A percentile compares a stretch with the other conserved stretches of the same genome.
Evolutionary conservation across 805 yeast species (phyloP).

Genomic region (Starmerella vitae): DNA sequence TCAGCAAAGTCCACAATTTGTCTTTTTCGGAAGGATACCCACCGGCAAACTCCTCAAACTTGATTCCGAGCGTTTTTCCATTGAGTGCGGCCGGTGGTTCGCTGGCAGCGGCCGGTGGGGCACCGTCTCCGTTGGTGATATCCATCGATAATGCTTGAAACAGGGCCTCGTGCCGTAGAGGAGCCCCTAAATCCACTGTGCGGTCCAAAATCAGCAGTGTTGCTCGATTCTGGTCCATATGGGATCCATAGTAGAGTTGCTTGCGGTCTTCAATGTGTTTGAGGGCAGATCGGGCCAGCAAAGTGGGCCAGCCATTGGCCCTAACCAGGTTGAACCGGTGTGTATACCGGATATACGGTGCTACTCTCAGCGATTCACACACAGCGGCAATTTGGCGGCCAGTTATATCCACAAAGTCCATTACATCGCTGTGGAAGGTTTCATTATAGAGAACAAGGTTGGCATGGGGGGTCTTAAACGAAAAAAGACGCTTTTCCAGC

Average conservation of each 20-base stretch:
- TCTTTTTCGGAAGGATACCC: constrained; percentile 49
- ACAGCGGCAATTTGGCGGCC: constrained; percentile 56
- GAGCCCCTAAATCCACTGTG: constrained; percentile 68
- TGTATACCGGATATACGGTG: constrained; percentile 71
- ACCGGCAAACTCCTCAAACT: constrained; percentile 23
- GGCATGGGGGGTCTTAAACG: constrained; percentile 47
- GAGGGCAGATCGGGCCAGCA: constrained; percentile 23
- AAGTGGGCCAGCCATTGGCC: constrained; percentile 48
- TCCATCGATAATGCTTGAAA: constrained; percentile 91
- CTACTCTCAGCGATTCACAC: constrained; percentile 72
- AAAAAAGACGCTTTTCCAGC: constrained; percentile 54
- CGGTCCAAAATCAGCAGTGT: constrained; percentile 70
- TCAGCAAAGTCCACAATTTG: constrained; percentile 54
- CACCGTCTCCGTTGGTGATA: constrained; percentile 27
- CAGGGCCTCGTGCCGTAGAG: constrained; percentile 75
- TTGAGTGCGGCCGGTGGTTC: constrained; percentile 4
- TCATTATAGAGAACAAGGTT: constrained; percentile 63
- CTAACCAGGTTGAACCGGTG: constrained; percentile 28
- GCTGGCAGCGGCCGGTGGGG: constrained; percentile 1
- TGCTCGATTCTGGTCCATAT: constrained; percentile 43
- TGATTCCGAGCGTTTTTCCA: constrained; percentile 11
- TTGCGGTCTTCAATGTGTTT: constrained; percentile 8
- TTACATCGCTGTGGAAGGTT: constrained; percentile 31
- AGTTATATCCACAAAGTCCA: constrained; percentile 38
- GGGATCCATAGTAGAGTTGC: constrained; percentile 24